Evolutionary conservation across 441 rosid genomes (phyloP), one percentile per base, ranked within the genome.

Genomic region (Eutrema salsugineum): DNA sequence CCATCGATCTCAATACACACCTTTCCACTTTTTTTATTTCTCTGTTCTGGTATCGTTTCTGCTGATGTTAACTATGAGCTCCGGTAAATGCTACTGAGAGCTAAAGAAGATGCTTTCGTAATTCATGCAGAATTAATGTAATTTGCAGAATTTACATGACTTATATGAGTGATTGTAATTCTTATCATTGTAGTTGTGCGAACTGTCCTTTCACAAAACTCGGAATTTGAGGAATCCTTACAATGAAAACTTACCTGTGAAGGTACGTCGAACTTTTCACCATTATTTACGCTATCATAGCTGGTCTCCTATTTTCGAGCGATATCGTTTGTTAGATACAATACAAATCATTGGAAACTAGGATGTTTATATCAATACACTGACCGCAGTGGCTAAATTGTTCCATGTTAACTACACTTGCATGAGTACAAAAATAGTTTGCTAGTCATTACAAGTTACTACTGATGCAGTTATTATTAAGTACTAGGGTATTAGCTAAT

Each of bases 171-270:
- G 70, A 80, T 75, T 69, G 51, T 66, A 56, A 54, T 66, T 64
- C 77, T 68, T 74, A 66, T 6, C 63, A 19, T 68, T 86, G 88
- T 84, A 96, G 99, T 77, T 96, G 71, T 96, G 98, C 65, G 98
- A 93, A 71, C 79, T 96, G 17, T 93, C 97, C 78, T 96, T 96
- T 85, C 95, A 93, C 82, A 96, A 91, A 79, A 89, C 98, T 60
- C 96, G 97, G 71, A 90, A 96, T 79, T 73, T 93, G 85, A 86
- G 97, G 84, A 96, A 96, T 75, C 99, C 98, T 32, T 96, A 82
- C 88, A 93, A 96, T 72, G 99, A 96, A 78, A 93, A 96, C 83
- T 82, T 93, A 63, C 99, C 98, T 7, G 98, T 96, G 77, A 96
- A 93, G 99, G 99, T 96, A 84, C 32, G 58, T 67, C 33, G 43